phyloP scores from a whole-genome alignment of 2,329 filamentous ascomycete genomes.

The Talaromyces pinophilus region DNA sequence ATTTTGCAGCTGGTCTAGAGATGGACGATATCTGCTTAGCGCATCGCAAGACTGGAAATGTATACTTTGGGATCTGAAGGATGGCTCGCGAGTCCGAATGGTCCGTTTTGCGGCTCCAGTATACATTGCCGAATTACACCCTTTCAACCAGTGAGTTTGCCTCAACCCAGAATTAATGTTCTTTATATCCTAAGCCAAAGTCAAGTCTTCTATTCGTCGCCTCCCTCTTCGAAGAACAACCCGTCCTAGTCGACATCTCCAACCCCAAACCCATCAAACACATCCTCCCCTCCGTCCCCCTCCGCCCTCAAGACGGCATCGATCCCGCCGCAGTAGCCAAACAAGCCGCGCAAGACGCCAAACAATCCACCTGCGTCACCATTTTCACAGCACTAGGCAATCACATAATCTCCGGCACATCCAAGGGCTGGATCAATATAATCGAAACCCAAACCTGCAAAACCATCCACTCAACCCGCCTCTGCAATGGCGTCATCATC shows the following conservation, averaged over 20 bases:
- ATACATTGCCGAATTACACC: slow-evolving; percentile 94
- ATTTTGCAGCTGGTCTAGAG: slow-evolving; percentile 74
- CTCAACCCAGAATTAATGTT: background rate
- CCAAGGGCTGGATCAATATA: slow-evolving; percentile 94
- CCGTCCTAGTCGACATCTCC: slow-evolving; percentile 80
- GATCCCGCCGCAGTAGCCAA: slow-evolving; percentile 67
- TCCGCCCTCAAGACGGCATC: slow-evolving; percentile 70
- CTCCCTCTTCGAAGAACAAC: slow-evolving; percentile 90
- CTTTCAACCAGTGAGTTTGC: slow-evolving; percentile 72
- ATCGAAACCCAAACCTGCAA: slow-evolving; percentile 79
- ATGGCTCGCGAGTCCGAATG: slow-evolving; percentile 71
- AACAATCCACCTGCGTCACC: slow-evolving; percentile 90
- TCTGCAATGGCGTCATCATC: slow-evolving; percentile 84
- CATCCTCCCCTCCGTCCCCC: slow-evolving; percentile 77
- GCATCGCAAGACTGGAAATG: slow-evolving; percentile 96
- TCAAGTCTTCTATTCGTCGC: slow-evolving; percentile 78
- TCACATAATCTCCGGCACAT: slow-evolving; percentile 89
- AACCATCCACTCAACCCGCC: slow-evolving; percentile 85
- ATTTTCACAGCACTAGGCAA: slow-evolving; percentile 83
- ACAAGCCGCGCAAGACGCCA: slow-evolving; percentile 85
- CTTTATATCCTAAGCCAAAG: background rate
- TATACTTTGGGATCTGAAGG: slow-evolving; percentile 87
- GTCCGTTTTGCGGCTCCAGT: slow-evolving; percentile 90
- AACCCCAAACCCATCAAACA: slow-evolving; percentile 70
- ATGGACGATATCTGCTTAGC: slow-evolving; percentile 86